A percentile compares a stretch with the other conserved stretches of the same genome.
phyloP scores from a whole-genome alignment of 140 eudicot genomes.

The Eryngium alpinum region DNA sequence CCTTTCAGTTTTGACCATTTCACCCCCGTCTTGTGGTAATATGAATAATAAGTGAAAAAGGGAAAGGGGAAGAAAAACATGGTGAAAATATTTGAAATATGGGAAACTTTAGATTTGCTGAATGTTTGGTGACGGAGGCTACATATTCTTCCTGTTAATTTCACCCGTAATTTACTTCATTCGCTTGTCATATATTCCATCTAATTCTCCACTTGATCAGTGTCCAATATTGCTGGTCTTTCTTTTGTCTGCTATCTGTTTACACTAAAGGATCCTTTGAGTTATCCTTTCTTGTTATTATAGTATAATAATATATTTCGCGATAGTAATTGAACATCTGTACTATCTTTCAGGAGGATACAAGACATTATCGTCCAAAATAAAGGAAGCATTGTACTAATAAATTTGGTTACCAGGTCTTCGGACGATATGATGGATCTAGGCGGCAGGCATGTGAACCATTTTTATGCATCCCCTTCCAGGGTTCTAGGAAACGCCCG shows the following conservation, averaged over 20 bases:
- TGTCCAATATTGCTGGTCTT: not conserved
- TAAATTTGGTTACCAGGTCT: no score
- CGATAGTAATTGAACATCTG: not conserved
- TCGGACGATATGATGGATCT: no score
- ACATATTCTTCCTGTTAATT: not conserved
- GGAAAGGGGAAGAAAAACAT: not conserved
- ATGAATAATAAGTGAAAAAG: not conserved
- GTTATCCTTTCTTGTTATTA: not conserved
- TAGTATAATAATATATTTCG: not conserved
- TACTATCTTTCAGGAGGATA: constrained; percentile 60
- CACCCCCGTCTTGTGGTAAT: not conserved
- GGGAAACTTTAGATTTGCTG: not conserved
- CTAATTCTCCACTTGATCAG: not conserved
- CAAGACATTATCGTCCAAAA: constrained; percentile 59
- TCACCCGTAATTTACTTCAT: not conserved
- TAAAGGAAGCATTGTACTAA: constrained; percentile 81
- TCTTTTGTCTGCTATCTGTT: not conserved
- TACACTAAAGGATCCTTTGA: not conserved
- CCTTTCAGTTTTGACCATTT: not conserved
- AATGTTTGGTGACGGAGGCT: not conserved
- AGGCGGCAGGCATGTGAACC: no score
- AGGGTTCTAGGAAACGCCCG: no score
- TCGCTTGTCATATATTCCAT: not conserved
- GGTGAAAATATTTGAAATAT: not conserved
- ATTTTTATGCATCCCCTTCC: no score